Evolutionary conservation across 1,284 basidiomycete genomes (phyloP), one percentile per base, ranked within the genome.

Genomic region (Trametes sp.): DNA sequence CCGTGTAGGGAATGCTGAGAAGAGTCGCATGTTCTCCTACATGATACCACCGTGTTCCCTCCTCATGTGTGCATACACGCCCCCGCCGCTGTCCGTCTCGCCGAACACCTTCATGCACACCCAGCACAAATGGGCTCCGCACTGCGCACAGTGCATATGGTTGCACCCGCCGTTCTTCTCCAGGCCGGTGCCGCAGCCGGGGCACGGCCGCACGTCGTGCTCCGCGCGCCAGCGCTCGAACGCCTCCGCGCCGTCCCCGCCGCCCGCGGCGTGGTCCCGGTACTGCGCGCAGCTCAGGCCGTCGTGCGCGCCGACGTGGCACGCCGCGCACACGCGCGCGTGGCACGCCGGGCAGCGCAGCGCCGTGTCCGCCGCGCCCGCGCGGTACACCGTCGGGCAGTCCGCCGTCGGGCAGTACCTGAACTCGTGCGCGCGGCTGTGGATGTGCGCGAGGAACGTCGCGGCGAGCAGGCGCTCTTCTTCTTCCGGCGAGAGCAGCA

Each of bases 331-430:
- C 13, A 77, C 69, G 35, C 68, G 68, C 13, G 53, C 56, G 14
- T 66, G 54, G 54, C 75, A 77, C 11, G 62, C 59, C 6, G 70
- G 68, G 54, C 75, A 76, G 8, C 68, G 71, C 35, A 77, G 56
- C n/a, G 69, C 60, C 9, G 69, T 69, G n/a, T 71, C 72, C 14
- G 65, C 61, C 31, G 58, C 59, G 8, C 59, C 64, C 0, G 68
- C 56, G 44, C 74, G 70, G 49, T 76, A 77, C 19, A 76, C 63
- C 28, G 68, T 69, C 46, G 62, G 62, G 56, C 76, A 77, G 53
- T 76, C 67, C 7, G 72, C 69, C 2, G 72, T 74, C 4, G 75
- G 83, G 65, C 84, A 86, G 73, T 82, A 83, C 59, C 80, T 80
- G 63, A 78, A 80, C 31, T 78, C 75, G n/a, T 76, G 69, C 4